Evolutionary conservation across 2,329 filamentous ascomycete species (phyloP).

Genomic region (Beauveria medogensis): DNA sequence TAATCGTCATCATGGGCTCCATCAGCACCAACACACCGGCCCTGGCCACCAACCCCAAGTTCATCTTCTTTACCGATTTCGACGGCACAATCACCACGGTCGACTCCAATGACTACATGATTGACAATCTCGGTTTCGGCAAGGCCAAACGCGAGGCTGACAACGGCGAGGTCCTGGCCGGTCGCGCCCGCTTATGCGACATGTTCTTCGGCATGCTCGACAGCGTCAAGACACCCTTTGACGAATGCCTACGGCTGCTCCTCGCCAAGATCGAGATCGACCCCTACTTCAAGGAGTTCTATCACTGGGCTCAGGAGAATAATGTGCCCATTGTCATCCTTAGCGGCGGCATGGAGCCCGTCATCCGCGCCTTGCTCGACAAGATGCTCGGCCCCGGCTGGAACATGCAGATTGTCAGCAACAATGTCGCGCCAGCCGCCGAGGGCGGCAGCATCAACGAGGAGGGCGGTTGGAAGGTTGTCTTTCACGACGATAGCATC

Average conservation of each 20-base stretch:
- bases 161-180: slow-evolving; percentile 70
- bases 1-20: slow-evolving; percentile 33
- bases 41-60: slow-evolving; percentile 64
- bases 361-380: slow-evolving; percentile 77
- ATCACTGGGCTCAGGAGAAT: slow-evolving; percentile 68
- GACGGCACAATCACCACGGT: slow-evolving; percentile 85
- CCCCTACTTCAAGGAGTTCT: slow-evolving; percentile 81
- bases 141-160: slow-evolving; percentile 58
- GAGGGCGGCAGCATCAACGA: slow-evolving; percentile 67
- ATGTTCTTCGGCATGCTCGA: slow-evolving; percentile 90
- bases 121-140: slow-evolving; percentile 87
- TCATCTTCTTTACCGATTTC: slow-evolving; percentile 99
- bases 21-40: slow-evolving; percentile 42
- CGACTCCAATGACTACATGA: slow-evolving; percentile 64
- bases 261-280: slow-evolving; percentile 81
- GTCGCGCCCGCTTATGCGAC: slow-evolving; percentile 68
- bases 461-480: slow-evolving; percentile 77
- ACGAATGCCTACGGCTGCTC: slow-evolving; percentile 72
- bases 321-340: slow-evolving; percentile 90
- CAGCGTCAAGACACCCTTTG: slow-evolving; percentile 70
- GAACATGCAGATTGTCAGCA: slow-evolving; percentile 85
- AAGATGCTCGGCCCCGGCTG: slow-evolving; percentile 71
- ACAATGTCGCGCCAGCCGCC: slow-evolving; percentile 56
- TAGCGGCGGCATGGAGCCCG: slow-evolving; percentile 84
- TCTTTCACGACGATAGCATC: slow-evolving; percentile 77